Conservation (phyloP, 495 filamentous ascomycete species). For the Lasiosphaeria ovina region DNA sequence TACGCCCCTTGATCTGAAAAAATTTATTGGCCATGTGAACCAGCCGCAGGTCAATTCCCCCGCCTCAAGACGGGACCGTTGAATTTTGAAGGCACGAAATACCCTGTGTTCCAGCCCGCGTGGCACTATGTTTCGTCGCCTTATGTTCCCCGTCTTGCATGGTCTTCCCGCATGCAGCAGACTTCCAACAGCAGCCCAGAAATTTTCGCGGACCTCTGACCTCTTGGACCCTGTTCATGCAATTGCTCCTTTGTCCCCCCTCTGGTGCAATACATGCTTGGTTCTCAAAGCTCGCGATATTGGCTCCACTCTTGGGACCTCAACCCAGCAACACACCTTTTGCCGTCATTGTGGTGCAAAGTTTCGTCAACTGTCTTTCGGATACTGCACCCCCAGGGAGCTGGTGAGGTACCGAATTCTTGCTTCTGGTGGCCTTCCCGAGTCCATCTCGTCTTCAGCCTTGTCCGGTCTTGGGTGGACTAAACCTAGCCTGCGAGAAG, state of each 20-base stretch:
- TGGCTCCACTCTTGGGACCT: slow-evolving; percentile 2
- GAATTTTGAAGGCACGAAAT: too few species aligned
- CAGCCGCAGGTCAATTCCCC: slow-evolving; percentile 12
- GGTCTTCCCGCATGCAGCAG: slow-evolving; percentile 19
- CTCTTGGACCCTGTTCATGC: slow-evolving; percentile 20
- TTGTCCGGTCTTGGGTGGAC: background rate
- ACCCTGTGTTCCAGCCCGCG: slow-evolving; percentile 5
- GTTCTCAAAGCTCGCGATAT: slow-evolving; percentile 11
- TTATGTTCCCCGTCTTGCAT: background rate
- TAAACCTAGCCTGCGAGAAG: background rate
- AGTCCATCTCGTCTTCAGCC: slow-evolving; percentile 1
- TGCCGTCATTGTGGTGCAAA: slow-evolving; percentile 32
- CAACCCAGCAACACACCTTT: slow-evolving; percentile 20
- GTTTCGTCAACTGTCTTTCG: slow-evolving; percentile 21
- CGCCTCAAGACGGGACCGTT: background rate
- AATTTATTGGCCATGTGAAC: slow-evolving; percentile 32
- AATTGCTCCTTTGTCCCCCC: slow-evolving; percentile 15
- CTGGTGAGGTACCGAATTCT: background rate
- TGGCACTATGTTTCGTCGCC: slow-evolving; percentile 12
- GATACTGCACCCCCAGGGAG: slow-evolving; percentile 12
- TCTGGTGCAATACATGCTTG: background rate
- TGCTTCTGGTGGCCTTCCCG: background rate
- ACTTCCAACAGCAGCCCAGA: background rate
- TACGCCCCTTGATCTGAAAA: slow-evolving; percentile 24
- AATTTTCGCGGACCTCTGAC: background rate